Percentiles rank a stretch among this genome's conserved stretches.
Evolutionary conservation across 176 grass and related monocot species (phyloP).

Genomic region (Oryza nivara): DNA sequence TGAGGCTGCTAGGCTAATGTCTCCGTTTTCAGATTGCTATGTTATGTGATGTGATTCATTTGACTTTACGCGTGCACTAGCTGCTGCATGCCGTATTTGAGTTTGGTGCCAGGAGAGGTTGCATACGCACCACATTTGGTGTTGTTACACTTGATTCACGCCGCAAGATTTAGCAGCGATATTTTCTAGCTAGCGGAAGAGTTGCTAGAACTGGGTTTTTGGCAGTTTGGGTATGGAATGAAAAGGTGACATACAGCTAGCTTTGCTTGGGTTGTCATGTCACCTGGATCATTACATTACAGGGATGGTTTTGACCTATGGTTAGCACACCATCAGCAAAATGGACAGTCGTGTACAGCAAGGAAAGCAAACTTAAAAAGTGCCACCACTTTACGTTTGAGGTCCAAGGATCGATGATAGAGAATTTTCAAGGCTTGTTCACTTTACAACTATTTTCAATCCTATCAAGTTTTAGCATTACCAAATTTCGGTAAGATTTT

Average conservation of each 20-base stretch:
- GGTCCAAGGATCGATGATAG: not conserved
- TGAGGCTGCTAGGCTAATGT: too few species aligned
- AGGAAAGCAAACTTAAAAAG: not conserved
- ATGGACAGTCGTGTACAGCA: not conserved
- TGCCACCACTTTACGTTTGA: not conserved
- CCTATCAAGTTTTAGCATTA: too few species aligned
- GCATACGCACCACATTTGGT: not conserved
- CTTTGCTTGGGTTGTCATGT: constrained; percentile 22
- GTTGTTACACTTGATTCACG: not conserved
- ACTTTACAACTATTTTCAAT: too few species aligned
- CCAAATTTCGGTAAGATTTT: too few species aligned
- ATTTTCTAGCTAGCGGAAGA: not conserved
- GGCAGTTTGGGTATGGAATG: too few species aligned
- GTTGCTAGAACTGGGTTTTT: too few species aligned
- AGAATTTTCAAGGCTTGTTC: not conserved
- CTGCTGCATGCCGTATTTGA: too few species aligned
- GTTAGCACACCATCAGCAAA: constrained; percentile 3
- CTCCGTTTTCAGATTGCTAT: not conserved
- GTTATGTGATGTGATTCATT: too few species aligned
- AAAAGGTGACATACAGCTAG: not conserved
- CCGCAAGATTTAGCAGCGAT: not conserved
- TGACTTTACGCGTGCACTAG: too few species aligned
- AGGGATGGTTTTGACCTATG: not conserved
- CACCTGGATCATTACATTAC: not conserved
- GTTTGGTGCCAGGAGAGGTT: not conserved